Base-by-base conservation (phyloP, 2,329 filamentous ascomycete species). In the Beauveria sp. region DNA sequence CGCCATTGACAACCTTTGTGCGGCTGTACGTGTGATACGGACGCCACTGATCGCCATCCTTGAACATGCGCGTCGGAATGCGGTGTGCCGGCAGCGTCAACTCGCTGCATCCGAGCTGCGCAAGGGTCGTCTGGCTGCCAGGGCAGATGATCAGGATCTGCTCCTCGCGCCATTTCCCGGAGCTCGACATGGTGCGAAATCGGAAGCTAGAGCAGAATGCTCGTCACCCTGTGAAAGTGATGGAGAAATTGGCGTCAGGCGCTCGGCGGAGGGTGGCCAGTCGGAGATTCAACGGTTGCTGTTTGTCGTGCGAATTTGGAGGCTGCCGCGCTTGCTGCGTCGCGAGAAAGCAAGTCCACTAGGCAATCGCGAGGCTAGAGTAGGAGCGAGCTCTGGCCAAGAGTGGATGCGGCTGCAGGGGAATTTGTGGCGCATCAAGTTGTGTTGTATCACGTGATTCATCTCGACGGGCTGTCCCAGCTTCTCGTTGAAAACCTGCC, bases 11-110 rank as follows among this genome's bases (percentile, higher is more conserved):
- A 34, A 75, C 72, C 77, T 81, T 87, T 72, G 78, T 83, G 67
- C 81, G 80, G 76, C 81, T 87, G 60, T 87, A 89, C 28, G 95
- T 89, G 70, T 90, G 88, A 69, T 91, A 89, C 1, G 93, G 92
- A 70, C 80, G 74, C 78, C 81, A 86, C 38, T 93, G 89, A 71
- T 86, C 92, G 71, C 89, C 87, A 63, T 96, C 92, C 67, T 87
- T 86, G 59, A 98, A 99, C 92, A 99, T 96, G 78, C 95, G 89
- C 75, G 93, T 97, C 38, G 90, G 87, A 67, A 98, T 84, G 67
- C 92, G 90, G 73, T 90, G 85, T 65, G 87, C 83, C n/a, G 95
- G 91, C 49, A 92, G 93, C 42, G 93, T 96, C 74, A 98, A 88
- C 79, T 97, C 93, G 68, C 87, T 88, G 68, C 95, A 88, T 57